Evolutionary conservation across 371 early-diverging fungal species (phyloP).

Genomic region (Actinomucor elegans): DNA sequence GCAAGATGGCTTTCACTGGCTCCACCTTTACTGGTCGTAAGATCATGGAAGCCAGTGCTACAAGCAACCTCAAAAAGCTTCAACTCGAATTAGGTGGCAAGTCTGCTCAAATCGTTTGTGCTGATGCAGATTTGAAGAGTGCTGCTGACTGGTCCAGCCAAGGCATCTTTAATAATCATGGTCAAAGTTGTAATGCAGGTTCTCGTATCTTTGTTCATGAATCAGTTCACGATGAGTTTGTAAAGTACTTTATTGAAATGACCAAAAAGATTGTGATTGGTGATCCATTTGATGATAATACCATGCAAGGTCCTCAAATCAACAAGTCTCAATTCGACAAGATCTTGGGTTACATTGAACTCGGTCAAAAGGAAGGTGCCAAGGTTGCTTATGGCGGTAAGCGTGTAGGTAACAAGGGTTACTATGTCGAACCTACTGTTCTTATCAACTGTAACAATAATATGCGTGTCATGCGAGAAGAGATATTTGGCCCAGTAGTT

Average conservation of each 20-base stretch:
- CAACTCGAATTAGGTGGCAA: constrained; percentile 94
- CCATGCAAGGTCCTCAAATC: constrained; percentile 74
- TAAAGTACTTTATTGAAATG: constrained; percentile 61
- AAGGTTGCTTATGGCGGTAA: constrained; percentile 66
- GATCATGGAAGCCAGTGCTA: constrained; percentile 67
- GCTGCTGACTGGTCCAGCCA: constrained; percentile 67
- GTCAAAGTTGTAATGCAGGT: constrained; percentile 89
- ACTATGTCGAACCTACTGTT: constrained; percentile 79
- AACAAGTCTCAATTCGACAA: constrained; percentile 74
- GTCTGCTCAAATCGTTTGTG: constrained; percentile 81
- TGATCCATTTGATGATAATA: constrained; percentile 51
- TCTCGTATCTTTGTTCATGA: constrained; percentile 80
- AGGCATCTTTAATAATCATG: constrained; percentile 77
- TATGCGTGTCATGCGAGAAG: constrained; percentile 73
- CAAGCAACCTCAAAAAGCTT: constrained; percentile 67
- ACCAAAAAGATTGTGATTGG: constrained; percentile 61
- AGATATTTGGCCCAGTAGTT: constrained; percentile 92
- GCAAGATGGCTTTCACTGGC: constrained; percentile 65
- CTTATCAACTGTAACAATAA: constrained; percentile 66
- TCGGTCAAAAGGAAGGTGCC: constrained; percentile 60
- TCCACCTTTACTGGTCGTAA: constrained; percentile 71
- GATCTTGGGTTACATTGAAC: constrained; percentile 61
- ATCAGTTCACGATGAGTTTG: constrained; percentile 65
- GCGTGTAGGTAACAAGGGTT: constrained; percentile 66
- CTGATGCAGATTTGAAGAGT: constrained; percentile 76